phyloP scores from a whole-genome alignment of 257 asterid species.

The Echium plantagineum region DNA sequence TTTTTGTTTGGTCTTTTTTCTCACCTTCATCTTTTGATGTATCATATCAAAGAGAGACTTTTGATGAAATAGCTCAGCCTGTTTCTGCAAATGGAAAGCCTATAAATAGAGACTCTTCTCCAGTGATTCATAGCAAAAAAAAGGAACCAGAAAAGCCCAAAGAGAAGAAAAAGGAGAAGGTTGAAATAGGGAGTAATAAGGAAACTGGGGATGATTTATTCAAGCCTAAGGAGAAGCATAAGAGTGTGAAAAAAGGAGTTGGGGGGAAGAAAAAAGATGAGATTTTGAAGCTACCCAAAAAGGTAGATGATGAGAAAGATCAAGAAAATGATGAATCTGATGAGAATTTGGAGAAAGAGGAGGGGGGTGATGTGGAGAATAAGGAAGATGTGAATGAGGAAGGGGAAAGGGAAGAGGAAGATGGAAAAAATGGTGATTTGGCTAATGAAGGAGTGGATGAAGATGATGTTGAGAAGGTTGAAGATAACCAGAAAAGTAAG shows the following conservation, averaged over 20 bases:
- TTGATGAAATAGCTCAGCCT: slow-evolving; percentile 76
- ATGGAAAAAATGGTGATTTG: slow-evolving; percentile 29
- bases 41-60: slow-evolving; percentile 63
- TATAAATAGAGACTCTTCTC: background rate
- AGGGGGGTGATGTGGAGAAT: slow-evolving; percentile 7
- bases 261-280: slow-evolving; percentile 17
- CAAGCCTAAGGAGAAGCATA: slow-evolving; percentile 32
- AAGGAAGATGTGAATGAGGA: slow-evolving; percentile 9
- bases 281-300: slow-evolving; percentile 18
- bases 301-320: slow-evolving; percentile 19
- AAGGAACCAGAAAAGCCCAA: slow-evolving; percentile 25
- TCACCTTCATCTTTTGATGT: slow-evolving; percentile 58
- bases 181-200: slow-evolving; percentile 27
- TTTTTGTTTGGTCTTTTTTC: slow-evolving; percentile 67
- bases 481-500: slow-evolving; percentile 32
- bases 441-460: slow-evolving; percentile 31
- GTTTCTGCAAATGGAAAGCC: slow-evolving; percentile 34
- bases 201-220: slow-evolving; percentile 31
- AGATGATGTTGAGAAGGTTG: slow-evolving; percentile 27
- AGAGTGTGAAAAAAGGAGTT: slow-evolving; percentile 16
- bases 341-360: slow-evolving; percentile 26
- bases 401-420: slow-evolving; percentile 19
- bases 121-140: slow-evolving; percentile 14
- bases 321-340: slow-evolving; percentile 38
- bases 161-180: slow-evolving; percentile 20